Percentiles rank a stretch among this genome's conserved stretches.
These are phyloP conservation scores for Lactifluus subvellereus DNA, from an alignment of 768 basidiomycete species.

Conservation along the genomic window DNA sequence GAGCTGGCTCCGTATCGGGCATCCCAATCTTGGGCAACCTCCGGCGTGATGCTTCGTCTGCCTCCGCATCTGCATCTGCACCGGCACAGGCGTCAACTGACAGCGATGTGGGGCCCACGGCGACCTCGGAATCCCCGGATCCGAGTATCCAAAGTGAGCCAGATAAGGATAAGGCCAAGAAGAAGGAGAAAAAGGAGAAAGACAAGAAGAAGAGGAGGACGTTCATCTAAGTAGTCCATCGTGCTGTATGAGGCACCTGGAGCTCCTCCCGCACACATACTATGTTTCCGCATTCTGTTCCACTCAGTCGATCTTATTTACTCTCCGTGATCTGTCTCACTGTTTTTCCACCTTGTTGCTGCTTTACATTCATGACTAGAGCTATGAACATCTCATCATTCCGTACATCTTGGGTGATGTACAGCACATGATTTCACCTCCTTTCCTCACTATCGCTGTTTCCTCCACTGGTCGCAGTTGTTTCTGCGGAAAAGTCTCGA, in stretches of 20 bases:
- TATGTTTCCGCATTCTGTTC: not conserved
- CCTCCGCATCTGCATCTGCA: constrained; percentile 21
- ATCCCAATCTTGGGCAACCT: constrained; percentile 45
- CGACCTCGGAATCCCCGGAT: constrained; percentile 45
- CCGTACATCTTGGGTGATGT: not conserved
- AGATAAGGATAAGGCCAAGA: constrained; percentile 43
- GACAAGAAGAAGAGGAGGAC: constrained; percentile 52
- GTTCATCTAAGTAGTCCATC: constrained; percentile 31
- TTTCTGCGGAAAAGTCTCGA: not conserved
- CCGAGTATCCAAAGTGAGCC: constrained; percentile 47
- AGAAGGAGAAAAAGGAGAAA: constrained; percentile 55
- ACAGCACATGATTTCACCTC: not conserved
- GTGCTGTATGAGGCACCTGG: not conserved
- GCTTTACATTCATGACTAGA: constrained; percentile 18
- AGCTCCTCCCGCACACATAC: not conserved
- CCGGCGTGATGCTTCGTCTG: constrained; percentile 44
- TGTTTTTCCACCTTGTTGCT: not conserved
- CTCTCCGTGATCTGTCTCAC: not conserved
- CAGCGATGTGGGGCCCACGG: constrained; percentile 1
- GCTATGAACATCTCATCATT: not conserved
- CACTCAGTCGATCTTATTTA: not conserved
- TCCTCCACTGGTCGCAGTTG: no score
- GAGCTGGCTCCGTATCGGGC: constrained; percentile 41
- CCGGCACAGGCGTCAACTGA: constrained; percentile 6
- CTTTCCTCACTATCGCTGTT: not conserved